Conservation (phyloP, 164 flowering plant species). For the Aristolochia fimbriata region DNA sequence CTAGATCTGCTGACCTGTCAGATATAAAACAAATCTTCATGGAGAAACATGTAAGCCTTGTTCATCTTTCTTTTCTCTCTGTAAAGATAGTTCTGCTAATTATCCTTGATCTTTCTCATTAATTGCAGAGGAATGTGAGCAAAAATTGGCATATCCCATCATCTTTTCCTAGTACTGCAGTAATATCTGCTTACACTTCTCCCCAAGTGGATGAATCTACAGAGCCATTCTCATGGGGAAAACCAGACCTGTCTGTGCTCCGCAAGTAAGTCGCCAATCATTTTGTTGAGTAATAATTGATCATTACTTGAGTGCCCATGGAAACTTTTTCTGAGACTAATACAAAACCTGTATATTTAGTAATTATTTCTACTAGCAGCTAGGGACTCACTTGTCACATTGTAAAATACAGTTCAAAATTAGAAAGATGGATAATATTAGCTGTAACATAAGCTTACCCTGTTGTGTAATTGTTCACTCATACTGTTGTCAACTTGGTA, state of each 20-base stretch:
- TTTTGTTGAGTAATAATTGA: background rate
- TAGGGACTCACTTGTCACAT: too few relatives aligned
- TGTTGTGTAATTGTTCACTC: too few relatives aligned
- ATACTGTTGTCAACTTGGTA: too few relatives aligned
- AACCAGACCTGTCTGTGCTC: conserved; percentile 75
- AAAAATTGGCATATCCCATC: conserved; percentile 96
- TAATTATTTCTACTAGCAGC: too few relatives aligned
- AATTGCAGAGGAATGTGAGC: conserved; percentile 82
- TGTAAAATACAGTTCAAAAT: too few relatives aligned
- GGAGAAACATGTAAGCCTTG: conserved; percentile 68
- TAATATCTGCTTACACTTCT: conserved; percentile 59
- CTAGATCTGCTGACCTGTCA: conserved; percentile 14
- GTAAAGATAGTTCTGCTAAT: background rate
- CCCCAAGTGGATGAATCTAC: conserved; percentile 92
- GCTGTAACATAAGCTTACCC: too few relatives aligned
- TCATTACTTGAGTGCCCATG: too few relatives aligned
- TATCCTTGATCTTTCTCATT: background rate
- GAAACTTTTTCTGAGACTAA: too few relatives aligned
- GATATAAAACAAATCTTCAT: conserved; percentile 50
- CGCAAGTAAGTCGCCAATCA: conserved; percentile 52
- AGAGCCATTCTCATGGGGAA: conserved; percentile 88
- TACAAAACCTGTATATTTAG: too few relatives aligned
- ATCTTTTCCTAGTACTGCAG: conserved; percentile 80
- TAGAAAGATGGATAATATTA: too few relatives aligned
- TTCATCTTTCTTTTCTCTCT: background rate